Base-by-base conservation (phyloP, 257 asterid genomes). In the Nicotiana sylvestris region DNA sequence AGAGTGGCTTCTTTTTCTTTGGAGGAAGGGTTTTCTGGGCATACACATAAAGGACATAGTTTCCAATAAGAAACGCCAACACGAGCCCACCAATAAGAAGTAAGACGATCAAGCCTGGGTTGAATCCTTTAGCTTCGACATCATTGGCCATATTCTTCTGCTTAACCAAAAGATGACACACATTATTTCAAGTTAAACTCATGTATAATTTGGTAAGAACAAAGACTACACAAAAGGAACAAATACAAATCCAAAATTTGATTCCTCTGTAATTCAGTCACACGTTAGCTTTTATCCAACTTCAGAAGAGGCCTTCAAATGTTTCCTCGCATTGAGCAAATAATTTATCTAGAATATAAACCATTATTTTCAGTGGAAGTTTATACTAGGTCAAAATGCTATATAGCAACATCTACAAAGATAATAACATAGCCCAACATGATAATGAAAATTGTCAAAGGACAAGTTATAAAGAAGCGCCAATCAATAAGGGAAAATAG, bases 11-110 rank as follows among this genome's bases (percentile, higher is more conserved):
- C 95, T 94, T 94, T 82, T 88, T 94, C 95, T 88, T 92, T 2
- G 91, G 98, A 81, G 98, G 97, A 57, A 94, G 93, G 66, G 89
- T 90, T 79, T 87, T 94, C 81, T 94, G 97, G 39, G 98, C 98
- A 77, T 94, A 93, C 79, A 85, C 12, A 88, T 93, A 94, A 32
- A 94, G 91, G 18, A 68, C 88, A 69, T 90, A 94, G 80, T 93
- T 94, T 29, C 98, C 98, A 27, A 92, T 79, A 9, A 94, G 95
- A 89, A 94, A 94, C 11, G 85, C 35, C 87, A 91, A 27, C 56
- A 94, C 76, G 46, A 93, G 85, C 77, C 97, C 97, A 32, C 97
- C 97, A 17, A 94, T 80, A 57, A 94, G 83, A 82, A 93, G 92
- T 35, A 94, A 86, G 68, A 94, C 97, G 21, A 93, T 90, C 92